Evolutionary conservation across 345 rosid genomes (phyloP).

Genomic region (Passiflora organensis): DNA sequence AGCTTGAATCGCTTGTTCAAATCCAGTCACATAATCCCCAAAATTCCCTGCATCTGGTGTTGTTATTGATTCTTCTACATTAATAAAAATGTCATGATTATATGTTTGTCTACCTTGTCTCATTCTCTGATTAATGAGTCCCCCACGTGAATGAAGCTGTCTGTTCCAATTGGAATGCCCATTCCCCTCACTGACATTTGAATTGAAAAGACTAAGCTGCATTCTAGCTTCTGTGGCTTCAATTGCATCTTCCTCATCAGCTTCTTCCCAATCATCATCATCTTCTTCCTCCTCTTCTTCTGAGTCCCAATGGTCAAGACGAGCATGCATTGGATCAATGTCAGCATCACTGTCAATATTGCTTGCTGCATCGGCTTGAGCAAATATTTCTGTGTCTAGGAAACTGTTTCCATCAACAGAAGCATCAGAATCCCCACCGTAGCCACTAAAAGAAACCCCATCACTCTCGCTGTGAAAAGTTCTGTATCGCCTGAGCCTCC

Average conservation of each 20-base stretch:
- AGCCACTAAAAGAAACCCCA: slow-evolving; percentile 59
- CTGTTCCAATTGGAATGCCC: slow-evolving; percentile 22
- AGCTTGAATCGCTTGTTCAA: slow-evolving; percentile 68
- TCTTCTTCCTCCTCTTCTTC: slow-evolving; percentile 42
- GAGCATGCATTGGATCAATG: slow-evolving; percentile 94
- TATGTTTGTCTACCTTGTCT: slow-evolving; percentile 39
- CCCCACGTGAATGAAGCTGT: slow-evolving; percentile 34
- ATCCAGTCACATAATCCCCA: slow-evolving; percentile 56
- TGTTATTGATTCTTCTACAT: slow-evolving; percentile 40
- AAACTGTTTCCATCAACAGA: slow-evolving; percentile 57
- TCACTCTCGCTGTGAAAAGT: slow-evolving; percentile 52
- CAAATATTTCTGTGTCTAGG: slow-evolving; percentile 44
- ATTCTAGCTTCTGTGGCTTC: slow-evolving; percentile 25
- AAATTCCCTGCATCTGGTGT: slow-evolving; percentile 36
- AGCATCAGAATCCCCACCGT: slow-evolving; percentile 78
- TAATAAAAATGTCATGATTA: slow-evolving; percentile 27
- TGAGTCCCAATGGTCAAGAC: slow-evolving; percentile 63
- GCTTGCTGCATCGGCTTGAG: slow-evolving; percentile 44
- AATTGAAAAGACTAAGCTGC: slow-evolving; percentile 28
- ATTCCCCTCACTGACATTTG: slow-evolving; percentile 50
- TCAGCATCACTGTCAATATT: slow-evolving; percentile 66
- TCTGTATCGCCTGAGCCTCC: slow-evolving; percentile 45
- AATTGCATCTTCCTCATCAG: slow-evolving; percentile 41
- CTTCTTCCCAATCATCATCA: slow-evolving; percentile 61
- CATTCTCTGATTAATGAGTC: slow-evolving; percentile 30